A percentile compares a stretch with the other conserved stretches of the same genome.
Evolutionary conservation across 257 asterid genomes (phyloP).

Genomic region (Verbascum thapsus): DNA sequence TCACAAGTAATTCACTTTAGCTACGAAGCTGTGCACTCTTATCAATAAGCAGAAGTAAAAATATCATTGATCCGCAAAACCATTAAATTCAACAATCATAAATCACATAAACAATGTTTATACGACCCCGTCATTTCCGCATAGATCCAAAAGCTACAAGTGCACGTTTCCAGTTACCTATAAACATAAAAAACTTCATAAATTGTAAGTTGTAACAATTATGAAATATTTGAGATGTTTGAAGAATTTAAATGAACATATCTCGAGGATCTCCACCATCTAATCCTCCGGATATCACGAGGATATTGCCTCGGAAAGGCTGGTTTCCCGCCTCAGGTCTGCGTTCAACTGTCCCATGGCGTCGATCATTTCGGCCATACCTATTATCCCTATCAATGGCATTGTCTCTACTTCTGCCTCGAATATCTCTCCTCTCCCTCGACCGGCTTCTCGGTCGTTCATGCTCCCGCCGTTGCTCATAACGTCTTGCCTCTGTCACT

Average conservation of each 20-base stretch:
- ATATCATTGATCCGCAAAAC: background rate
- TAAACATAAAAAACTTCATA: slow-evolving; percentile 27
- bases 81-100: background rate
- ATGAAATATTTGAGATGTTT: slow-evolving; percentile 8
- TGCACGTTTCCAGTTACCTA: slow-evolving; percentile 93
- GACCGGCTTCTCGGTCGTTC: too few species aligned
- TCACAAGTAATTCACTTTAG: background rate
- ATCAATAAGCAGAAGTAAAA: slow-evolving; percentile 17
- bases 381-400: too few species aligned
- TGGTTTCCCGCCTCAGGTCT: too few species aligned
- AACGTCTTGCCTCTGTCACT: too few species aligned
- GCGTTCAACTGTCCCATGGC: too few species aligned
- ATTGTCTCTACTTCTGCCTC: too few species aligned
- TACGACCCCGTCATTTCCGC: slow-evolving; percentile 6
- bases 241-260: slow-evolving; percentile 2
- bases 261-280: background rate
- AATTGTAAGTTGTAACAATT: slow-evolving; percentile 9
- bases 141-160: slow-evolving; percentile 45
- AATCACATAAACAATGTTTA: background rate
- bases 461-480: too few species aligned
- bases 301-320: too few species aligned
- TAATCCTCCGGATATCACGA: too few species aligned
- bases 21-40: background rate
- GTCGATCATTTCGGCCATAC: too few species aligned
- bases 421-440: too few species aligned